These are phyloP conservation scores for Fusarium sp. DNA, from an alignment of 2,329 filamentous ascomycete genomes.

Conservation along the genomic window DNA sequence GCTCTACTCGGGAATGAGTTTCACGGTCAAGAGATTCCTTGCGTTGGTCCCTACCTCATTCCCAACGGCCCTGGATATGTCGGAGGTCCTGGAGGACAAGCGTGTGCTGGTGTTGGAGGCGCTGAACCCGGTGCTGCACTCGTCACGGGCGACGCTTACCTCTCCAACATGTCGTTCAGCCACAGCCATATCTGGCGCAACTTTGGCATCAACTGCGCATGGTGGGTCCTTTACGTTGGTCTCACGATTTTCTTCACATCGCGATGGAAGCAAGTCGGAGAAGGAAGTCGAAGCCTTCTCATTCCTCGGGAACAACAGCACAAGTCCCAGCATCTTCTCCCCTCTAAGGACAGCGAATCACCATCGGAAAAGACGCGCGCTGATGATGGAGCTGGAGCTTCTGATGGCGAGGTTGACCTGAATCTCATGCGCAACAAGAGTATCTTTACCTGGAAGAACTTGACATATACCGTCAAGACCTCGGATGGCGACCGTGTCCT, in stretches of 20 bases:
- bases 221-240: conserved; percentile 65
- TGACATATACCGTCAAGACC: conserved; percentile 73
- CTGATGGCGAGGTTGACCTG: conserved; percentile 33
- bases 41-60: conserved; percentile 58
- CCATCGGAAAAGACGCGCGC: conserved; percentile 4
- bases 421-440: conserved; percentile 68
- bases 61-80: conserved; percentile 59
- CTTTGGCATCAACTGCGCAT: conserved; percentile 68
- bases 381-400: neutral
- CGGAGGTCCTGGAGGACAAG: conserved; percentile 49
- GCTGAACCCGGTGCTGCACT: conserved; percentile 56
- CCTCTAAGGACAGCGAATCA: conserved; percentile 59
- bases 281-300: conserved; percentile 63
- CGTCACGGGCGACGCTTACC: conserved; percentile 65
- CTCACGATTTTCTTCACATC: conserved; percentile 66
- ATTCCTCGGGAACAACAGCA: conserved; percentile 69
- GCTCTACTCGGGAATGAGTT: conserved; percentile 76
- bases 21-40: conserved; percentile 61
- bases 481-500: conserved; percentile 69
- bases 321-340: conserved; percentile 40
- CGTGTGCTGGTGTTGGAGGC: conserved; percentile 68
- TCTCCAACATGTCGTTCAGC: conserved; percentile 62
- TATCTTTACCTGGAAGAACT: conserved; percentile 77
- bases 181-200: conserved; percentile 65
- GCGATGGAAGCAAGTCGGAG: conserved; percentile 62